Percentiles rank a stretch among this genome's conserved stretches.
Evolutionary conservation across 75 land plant species (phyloP).

Genomic region (Gnetum montanum): DNA sequence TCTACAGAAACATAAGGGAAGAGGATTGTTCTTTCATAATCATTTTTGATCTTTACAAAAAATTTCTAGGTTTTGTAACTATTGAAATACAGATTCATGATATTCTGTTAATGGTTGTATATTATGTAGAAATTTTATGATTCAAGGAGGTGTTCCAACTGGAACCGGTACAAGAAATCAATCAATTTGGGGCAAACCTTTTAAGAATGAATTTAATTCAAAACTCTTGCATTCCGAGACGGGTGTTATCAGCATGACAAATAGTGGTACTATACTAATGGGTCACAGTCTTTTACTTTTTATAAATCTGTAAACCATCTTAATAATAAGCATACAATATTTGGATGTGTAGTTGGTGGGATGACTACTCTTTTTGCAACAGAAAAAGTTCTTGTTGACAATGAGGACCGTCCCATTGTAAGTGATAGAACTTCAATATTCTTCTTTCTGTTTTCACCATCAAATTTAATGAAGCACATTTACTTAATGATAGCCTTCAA

Average conservation of each 20-base stretch:
- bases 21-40: too few species aligned
- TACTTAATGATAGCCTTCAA: too few species aligned
- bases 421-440: neutral
- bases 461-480: too few species aligned
- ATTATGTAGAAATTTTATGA: constrained; percentile 98
- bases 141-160: constrained; percentile 98
- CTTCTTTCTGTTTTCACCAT: too few species aligned
- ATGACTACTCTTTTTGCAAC: constrained; percentile 68
- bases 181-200: constrained; percentile 97
- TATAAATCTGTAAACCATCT: too few species aligned
- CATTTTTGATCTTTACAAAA: too few species aligned
- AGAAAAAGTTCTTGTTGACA: constrained; percentile 94
- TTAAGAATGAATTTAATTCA: too few species aligned
- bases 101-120: too few species aligned
- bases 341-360: constrained; percentile 83
- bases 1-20: too few species aligned
- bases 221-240: constrained; percentile 80
- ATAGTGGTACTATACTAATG: constrained; percentile 94
- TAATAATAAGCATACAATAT: constrained; percentile 89
- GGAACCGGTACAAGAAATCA: constrained; percentile 91
- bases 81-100: neutral
- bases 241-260: constrained; percentile 94
- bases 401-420: constrained; percentile 82
- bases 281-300: constrained; percentile 88
- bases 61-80: too few species aligned